phyloP scores from a whole-genome alignment of 345 rosid species.

The Erucastrum elatum region DNA sequence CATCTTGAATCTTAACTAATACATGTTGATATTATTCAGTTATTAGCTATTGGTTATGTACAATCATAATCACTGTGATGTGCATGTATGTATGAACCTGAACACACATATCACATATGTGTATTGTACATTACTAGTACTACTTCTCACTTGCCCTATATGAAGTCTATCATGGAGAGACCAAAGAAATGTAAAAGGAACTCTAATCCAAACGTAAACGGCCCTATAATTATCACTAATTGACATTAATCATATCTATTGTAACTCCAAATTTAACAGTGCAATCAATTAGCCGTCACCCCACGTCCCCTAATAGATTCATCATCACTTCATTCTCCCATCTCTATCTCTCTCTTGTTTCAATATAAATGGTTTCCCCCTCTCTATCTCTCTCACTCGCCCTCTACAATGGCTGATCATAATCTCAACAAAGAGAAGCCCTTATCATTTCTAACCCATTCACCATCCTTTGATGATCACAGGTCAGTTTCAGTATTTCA shows the following conservation, averaged over 20 bases:
- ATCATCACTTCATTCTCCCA: slow-evolving; percentile 29
- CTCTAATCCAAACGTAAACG: slow-evolving; percentile 42
- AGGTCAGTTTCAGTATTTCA: slow-evolving; percentile 13
- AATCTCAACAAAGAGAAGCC: slow-evolving; percentile 15
- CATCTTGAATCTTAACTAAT: neutral
- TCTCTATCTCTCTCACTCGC: neutral
- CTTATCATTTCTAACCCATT: slow-evolving; percentile 17
- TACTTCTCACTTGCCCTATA: slow-evolving; percentile 17
- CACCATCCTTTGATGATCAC: slow-evolving; percentile 24
- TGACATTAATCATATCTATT: slow-evolving; percentile 37
- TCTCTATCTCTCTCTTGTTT: neutral
- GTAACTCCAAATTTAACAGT: slow-evolving; percentile 38
- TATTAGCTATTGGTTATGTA: too few relatives aligned
- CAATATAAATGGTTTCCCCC: slow-evolving; percentile 28
- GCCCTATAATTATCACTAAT: slow-evolving; percentile 34
- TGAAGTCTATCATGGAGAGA: slow-evolving; percentile 14
- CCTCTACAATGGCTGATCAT: slow-evolving; percentile 27
- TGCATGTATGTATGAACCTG: too few relatives aligned
- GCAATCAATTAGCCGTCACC: slow-evolving; percentile 39
- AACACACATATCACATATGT: too few relatives aligned
- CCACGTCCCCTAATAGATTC: slow-evolving; percentile 29
- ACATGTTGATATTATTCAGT: neutral
- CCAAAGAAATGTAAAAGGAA: slow-evolving; percentile 16
- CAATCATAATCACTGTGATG: too few relatives aligned
- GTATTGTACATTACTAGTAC: too few relatives aligned